phyloP scores from a whole-genome alignment of 768 basidiomycete species.

The Lentinula sp. region DNA sequence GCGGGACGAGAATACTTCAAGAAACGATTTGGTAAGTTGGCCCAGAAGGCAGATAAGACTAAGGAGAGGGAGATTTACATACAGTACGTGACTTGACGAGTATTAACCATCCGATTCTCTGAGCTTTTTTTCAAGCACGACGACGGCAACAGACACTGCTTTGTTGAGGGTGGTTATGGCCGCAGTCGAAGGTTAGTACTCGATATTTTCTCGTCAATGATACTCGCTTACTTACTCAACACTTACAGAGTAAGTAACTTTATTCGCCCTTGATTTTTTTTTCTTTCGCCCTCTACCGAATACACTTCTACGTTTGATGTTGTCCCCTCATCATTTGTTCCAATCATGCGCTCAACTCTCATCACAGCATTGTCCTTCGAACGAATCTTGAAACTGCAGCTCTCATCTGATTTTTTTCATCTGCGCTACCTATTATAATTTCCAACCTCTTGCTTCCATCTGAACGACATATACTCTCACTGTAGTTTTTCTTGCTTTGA shows the following conservation, averaged over 20 bases:
- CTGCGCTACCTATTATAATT: background rate
- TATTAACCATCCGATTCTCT: background rate
- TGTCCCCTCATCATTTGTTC: conserved; percentile 9
- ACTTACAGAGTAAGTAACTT: conserved; percentile 58
- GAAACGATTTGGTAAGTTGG: conserved; percentile 72
- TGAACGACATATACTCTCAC: background rate
- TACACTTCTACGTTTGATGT: conserved; percentile 14
- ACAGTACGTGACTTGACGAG: conserved; percentile 53
- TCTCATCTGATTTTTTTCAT: conserved; percentile 40
- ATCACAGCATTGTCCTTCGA: conserved; percentile 61
- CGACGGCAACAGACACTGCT: conserved; percentile 87
- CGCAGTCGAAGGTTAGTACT: conserved; percentile 81
- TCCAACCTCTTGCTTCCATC: background rate
- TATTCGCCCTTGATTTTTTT: conserved; percentile 11
- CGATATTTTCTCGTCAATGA: conserved; percentile 5
- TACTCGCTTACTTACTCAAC: conserved; percentile 11
- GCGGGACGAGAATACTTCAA: conserved; percentile 90
- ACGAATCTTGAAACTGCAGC: conserved; percentile 60
- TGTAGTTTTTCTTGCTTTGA: too few relatives aligned
- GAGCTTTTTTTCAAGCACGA: conserved; percentile 47
- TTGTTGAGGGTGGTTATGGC: conserved; percentile 91
- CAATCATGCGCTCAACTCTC: conserved; percentile 25
- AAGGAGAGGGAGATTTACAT: conserved; percentile 91
- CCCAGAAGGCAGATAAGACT: conserved; percentile 78
- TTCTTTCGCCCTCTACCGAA: conserved; percentile 15